Conservation (phyloP, 805 yeast species). For the Lachancea sp. region DNA sequence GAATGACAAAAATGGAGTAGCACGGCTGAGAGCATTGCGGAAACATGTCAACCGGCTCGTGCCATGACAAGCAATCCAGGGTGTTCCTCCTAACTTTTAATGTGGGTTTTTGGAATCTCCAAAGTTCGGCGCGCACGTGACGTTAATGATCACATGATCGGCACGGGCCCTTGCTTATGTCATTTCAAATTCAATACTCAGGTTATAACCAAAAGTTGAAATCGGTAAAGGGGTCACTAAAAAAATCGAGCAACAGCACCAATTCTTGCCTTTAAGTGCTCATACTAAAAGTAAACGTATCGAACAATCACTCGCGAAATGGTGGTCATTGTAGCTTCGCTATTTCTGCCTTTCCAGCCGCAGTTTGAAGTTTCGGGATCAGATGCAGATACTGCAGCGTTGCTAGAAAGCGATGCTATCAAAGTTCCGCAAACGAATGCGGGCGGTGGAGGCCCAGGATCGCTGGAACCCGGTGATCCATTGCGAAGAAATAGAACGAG, state of each 20-base stretch:
- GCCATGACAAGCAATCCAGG: too few species aligned
- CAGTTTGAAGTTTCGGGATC: constrained; percentile 39
- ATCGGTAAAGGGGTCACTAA: not conserved
- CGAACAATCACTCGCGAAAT: constrained; percentile 28
- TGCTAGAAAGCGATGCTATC: constrained; percentile 23
- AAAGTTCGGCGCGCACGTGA: too few species aligned
- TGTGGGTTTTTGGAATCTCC: too few species aligned
- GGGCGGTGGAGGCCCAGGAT: not conserved
- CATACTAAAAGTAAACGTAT: not conserved
- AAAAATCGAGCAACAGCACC: not conserved
- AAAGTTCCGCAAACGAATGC: constrained; percentile 14
- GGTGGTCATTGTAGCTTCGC: constrained; percentile 66
- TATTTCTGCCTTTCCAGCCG: constrained; percentile 74
- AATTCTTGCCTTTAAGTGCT: not conserved
- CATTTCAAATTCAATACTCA: not conserved
- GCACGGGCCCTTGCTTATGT: not conserved
- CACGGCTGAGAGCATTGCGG: too few species aligned
- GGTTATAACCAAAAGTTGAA: not conserved
- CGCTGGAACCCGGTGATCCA: constrained; percentile 5
- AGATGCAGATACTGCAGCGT: constrained; percentile 29
- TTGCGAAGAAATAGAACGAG: constrained; percentile 18
- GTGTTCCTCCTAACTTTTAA: too few species aligned
- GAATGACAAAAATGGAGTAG: too few species aligned
- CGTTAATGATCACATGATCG: not conserved
- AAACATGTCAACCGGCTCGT: too few species aligned